A percentile compares a stretch with the other conserved stretches of the same genome.
Conservation (phyloP, 2,329 filamentous ascomycete species). For the Septoria petroselini region DNA sequence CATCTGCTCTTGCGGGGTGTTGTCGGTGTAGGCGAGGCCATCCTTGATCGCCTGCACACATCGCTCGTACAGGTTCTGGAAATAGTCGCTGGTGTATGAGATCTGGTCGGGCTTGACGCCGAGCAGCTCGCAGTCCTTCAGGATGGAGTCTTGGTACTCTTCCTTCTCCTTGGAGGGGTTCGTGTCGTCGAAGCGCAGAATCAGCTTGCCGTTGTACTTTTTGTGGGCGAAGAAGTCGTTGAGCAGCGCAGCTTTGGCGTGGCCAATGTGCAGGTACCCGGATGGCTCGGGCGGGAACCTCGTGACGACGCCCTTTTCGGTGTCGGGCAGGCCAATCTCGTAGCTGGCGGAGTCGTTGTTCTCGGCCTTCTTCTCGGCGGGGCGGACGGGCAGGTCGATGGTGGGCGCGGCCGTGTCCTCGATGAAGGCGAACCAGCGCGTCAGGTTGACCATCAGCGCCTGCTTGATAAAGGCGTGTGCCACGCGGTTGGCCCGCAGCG, state of each 20-base stretch:
- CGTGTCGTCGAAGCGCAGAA: constrained; percentile 93
- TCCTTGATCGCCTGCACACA: constrained; percentile 80
- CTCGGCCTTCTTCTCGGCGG: constrained; percentile 49
- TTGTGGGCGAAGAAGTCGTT: constrained; percentile 97
- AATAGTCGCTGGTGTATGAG: constrained; percentile 93
- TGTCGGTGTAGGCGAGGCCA: constrained; percentile 89
- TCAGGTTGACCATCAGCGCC: constrained; percentile 70
- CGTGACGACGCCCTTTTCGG: constrained; percentile 84
- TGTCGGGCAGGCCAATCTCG: constrained; percentile 80
- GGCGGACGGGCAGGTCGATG: constrained; percentile 50
- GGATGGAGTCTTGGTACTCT: constrained; percentile 90
- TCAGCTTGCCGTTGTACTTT: constrained; percentile 84
- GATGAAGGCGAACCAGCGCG: constrained; percentile 83
- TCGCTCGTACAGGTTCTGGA: constrained; percentile 84
- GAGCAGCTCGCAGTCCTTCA: constrained; percentile 87
- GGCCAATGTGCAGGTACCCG: constrained; percentile 92
- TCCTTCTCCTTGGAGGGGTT: constrained; percentile 97
- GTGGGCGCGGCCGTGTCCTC: constrained; percentile 72
- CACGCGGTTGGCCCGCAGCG: constrained; percentile 79
- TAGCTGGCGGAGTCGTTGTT: constrained; percentile 84
- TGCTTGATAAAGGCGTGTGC: constrained; percentile 77
- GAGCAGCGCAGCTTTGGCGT: constrained; percentile 88
- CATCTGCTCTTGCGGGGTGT: constrained; percentile 88
- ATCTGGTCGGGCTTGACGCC: constrained; percentile 84
- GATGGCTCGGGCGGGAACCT: constrained; percentile 93